Conservation (phyloP, 768 basidiomycete genomes). For the Punctularia strigosozonata region DNA sequence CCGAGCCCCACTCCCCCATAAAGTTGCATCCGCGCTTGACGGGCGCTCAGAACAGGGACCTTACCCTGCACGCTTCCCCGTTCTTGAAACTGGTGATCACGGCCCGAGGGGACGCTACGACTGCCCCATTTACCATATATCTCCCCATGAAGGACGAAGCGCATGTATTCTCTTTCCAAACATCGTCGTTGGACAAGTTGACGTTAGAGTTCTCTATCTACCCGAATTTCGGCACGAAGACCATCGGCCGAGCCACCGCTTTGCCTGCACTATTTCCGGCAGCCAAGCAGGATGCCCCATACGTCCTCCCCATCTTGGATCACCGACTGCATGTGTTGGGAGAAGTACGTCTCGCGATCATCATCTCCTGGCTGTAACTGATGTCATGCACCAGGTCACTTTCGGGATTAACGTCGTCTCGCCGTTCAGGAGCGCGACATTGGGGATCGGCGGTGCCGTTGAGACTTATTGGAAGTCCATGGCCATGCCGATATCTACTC, state of each 20-base stretch:
- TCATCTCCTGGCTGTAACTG: neutral
- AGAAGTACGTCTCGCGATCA: constrained; percentile 39
- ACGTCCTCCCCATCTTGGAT: constrained; percentile 76
- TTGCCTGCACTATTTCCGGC: constrained; percentile 61
- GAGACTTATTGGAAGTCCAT: constrained; percentile 99
- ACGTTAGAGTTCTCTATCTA: constrained; percentile 89
- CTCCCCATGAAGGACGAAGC: constrained; percentile 65
- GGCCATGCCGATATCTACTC: too few species aligned
- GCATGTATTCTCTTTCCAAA: constrained; percentile 80
- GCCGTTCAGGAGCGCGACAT: constrained; percentile 83
- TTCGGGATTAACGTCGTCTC: constrained; percentile 82
- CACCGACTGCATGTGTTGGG: constrained; percentile 90
- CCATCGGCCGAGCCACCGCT: constrained; percentile 86
- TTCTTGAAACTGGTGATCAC: constrained; percentile 95
- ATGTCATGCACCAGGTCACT: constrained; percentile 57
- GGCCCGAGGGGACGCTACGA: constrained; percentile 68
- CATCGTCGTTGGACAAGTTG: constrained; percentile 58
- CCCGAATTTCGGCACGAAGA: constrained; percentile 95
- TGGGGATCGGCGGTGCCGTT: constrained; percentile 89
- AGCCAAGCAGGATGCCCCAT: constrained; percentile 39
- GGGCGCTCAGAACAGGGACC: constrained; percentile 54
- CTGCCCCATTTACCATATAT: constrained; percentile 84
- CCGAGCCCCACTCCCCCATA: constrained; percentile 34
- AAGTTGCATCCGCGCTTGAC: constrained; percentile 67
- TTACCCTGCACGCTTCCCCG: constrained; percentile 58